Conservation (phyloP, 163 green algal genomes). For the Scenedesmus sp. region DNA sequence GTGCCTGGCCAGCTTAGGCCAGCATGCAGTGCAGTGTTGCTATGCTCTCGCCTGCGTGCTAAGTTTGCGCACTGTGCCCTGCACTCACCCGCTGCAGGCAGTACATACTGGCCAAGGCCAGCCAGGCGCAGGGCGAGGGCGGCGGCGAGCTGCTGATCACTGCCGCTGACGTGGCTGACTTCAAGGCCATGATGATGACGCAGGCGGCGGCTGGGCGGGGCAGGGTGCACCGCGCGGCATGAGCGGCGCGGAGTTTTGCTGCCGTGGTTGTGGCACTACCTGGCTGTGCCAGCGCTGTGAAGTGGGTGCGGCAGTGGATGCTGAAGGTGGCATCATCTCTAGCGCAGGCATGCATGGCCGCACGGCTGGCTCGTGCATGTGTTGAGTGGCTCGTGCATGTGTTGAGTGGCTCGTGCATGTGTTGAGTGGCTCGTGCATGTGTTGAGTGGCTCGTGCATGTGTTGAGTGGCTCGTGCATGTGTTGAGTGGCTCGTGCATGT, state of each 20-base stretch:
- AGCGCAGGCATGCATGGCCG: too few species aligned
- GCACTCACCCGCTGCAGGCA: background rate
- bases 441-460: too few species aligned
- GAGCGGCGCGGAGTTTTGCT: background rate
- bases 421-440: too few species aligned
- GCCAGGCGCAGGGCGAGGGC: background rate
- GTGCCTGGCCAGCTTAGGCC: background rate
- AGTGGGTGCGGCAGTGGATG: background rate
- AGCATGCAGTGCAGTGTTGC: background rate
- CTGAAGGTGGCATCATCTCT: background rate
- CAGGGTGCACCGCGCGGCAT: background rate
- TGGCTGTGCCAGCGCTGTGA: too few species aligned
- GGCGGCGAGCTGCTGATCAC: constrained; percentile 14
- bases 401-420: too few species aligned
- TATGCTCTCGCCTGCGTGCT: background rate
- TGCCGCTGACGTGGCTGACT: constrained; percentile 27
- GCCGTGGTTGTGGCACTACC: background rate
- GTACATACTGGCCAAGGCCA: constrained; percentile 33
- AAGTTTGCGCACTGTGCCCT: background rate
- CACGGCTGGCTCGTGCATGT: too few species aligned
- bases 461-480: too few species aligned
- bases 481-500: too few species aligned
- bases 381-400: too few species aligned
- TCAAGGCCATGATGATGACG: constrained; percentile 41
- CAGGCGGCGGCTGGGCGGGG: background rate